These are phyloP conservation scores for Coelastrella sp. DNA, from an alignment of 139 green algal genomes.

Conservation along the genomic window DNA sequence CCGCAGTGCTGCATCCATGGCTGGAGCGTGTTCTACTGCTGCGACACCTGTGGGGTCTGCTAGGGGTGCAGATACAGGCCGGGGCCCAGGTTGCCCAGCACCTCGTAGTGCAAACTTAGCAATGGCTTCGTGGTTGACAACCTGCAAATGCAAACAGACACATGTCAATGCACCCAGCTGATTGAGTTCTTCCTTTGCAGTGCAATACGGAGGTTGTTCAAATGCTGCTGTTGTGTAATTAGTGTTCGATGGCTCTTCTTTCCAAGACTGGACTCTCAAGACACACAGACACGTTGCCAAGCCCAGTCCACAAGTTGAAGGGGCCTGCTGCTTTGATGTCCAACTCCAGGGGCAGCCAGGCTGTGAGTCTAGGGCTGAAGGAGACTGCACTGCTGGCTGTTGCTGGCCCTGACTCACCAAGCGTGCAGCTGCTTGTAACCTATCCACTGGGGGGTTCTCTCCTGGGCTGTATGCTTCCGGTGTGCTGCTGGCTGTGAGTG, in stretches of 20 bases:
- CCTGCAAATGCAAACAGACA: background rate
- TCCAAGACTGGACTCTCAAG: no score
- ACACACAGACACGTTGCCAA: no score
- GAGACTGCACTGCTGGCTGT: no score
- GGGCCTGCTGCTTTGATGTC: background rate
- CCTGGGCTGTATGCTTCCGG: conserved; percentile 79
- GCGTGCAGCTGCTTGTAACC: conserved; percentile 65
- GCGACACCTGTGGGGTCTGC: conserved; percentile 83
- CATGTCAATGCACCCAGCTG: background rate
- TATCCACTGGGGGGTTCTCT: conserved; percentile 74
- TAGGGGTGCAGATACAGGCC: conserved; percentile 83
- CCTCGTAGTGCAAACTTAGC: conserved; percentile 87
- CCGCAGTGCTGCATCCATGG: conserved; percentile 77
- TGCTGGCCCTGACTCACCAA: conserved; percentile 55
- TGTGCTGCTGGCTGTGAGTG: conserved; percentile 66
- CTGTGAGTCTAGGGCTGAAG: no score
- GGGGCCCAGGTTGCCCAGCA: conserved; percentile 69
- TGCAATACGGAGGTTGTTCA: no score
- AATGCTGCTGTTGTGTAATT: no score
- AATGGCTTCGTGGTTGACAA: conserved; percentile 80
- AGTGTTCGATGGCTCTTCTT: no score
- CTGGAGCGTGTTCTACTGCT: conserved; percentile 46
- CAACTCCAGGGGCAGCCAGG: no score
- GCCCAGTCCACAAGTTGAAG: no score
- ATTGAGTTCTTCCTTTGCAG: no score